Percentiles rank a stretch among this genome's conserved stretches.
phyloP scores from a whole-genome alignment of 345 rosid species.

The Turritis glabra region DNA sequence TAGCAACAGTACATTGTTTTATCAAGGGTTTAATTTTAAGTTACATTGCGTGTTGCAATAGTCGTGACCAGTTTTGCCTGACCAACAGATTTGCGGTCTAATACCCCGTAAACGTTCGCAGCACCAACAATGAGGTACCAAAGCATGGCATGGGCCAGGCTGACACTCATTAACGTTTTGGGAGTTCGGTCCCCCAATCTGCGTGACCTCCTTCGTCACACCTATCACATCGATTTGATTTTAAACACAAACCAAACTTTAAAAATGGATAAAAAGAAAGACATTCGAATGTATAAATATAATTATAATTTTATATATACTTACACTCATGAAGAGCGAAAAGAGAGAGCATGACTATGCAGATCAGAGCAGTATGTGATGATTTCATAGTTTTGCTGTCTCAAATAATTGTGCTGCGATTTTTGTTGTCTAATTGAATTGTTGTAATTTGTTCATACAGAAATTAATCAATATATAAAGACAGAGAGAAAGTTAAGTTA shows the following conservation, averaged over 20 bases:
- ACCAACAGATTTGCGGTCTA: not conserved
- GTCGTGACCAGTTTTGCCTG: not conserved
- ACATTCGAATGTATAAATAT: not conserved
- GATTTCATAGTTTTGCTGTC: constrained; percentile 17
- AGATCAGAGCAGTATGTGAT: constrained; percentile 18
- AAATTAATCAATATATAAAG: not conserved
- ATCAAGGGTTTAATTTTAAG: too few relatives aligned
- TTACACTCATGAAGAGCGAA: constrained; percentile 11
- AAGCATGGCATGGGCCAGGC: not conserved
- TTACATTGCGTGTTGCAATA: not conserved
- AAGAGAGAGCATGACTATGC: constrained; percentile 13
- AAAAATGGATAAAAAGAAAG: too few relatives aligned
- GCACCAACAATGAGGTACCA: not conserved
- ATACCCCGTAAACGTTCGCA: not conserved
- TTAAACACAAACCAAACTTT: not conserved
- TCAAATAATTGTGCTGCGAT: not conserved
- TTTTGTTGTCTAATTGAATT: not conserved
- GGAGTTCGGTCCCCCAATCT: not conserved
- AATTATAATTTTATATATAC: too few relatives aligned
- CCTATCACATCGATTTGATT: not conserved
- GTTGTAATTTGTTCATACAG: not conserved
- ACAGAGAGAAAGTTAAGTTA: not conserved
- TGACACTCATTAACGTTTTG: not conserved
- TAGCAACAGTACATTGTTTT: not conserved
- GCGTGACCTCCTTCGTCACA: not conserved